These are phyloP conservation scores for Ophiostoma tasmaniense DNA, from an alignment of 2,329 filamentous ascomycete genomes.

Conservation along the genomic window DNA sequence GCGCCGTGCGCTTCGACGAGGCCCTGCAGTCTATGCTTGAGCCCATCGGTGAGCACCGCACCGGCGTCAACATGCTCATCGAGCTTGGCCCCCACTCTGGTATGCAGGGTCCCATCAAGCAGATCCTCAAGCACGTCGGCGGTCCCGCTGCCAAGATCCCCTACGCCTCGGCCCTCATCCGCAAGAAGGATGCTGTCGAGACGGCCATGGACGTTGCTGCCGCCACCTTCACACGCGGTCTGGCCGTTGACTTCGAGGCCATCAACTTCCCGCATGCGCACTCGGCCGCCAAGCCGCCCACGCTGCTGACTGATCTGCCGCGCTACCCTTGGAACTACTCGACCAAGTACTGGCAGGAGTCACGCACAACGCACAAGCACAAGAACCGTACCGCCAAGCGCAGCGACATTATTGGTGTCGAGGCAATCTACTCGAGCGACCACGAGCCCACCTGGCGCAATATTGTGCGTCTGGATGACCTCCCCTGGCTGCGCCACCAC, in stretches of 20 bases:
- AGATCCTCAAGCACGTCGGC: slow-evolving; percentile 21
- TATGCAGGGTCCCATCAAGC: slow-evolving; percentile 20
- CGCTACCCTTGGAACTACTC: slow-evolving; percentile 21
- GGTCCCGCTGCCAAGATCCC: slow-evolving; percentile 14
- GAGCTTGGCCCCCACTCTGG: slow-evolving; percentile 27
- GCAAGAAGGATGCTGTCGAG: slow-evolving; percentile 16
- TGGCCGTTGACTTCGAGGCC: slow-evolving; percentile 17
- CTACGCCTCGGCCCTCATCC: slow-evolving; percentile 8
- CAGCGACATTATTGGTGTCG: slow-evolving; percentile 28
- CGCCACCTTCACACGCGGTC: slow-evolving; percentile 10
- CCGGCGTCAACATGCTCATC: slow-evolving; percentile 19
- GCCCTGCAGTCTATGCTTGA: slow-evolving; percentile 15
- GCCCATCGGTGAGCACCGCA: slow-evolving; percentile 7
- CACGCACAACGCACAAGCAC: slow-evolving; percentile 24
- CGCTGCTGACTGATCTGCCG: slow-evolving; percentile 18
- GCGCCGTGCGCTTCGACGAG: slow-evolving; percentile 26
- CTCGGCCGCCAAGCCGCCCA: slow-evolving; percentile 4
- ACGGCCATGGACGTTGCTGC: slow-evolving; percentile 15
- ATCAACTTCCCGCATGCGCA: slow-evolving; percentile 13
- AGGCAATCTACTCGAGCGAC: slow-evolving; percentile 28
- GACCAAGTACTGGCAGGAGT: slow-evolving; percentile 21
- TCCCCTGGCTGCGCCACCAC: slow-evolving; percentile 43
- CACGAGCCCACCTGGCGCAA: slow-evolving; percentile 33
- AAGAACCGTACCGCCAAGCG: slow-evolving; percentile 25
- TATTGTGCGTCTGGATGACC: slow-evolving; percentile 28